A percentile compares a stretch with the other conserved stretches of the same genome.
phyloP scores from a whole-genome alignment of 257 asterid genomes.

The Salvia rosmarinus region DNA sequence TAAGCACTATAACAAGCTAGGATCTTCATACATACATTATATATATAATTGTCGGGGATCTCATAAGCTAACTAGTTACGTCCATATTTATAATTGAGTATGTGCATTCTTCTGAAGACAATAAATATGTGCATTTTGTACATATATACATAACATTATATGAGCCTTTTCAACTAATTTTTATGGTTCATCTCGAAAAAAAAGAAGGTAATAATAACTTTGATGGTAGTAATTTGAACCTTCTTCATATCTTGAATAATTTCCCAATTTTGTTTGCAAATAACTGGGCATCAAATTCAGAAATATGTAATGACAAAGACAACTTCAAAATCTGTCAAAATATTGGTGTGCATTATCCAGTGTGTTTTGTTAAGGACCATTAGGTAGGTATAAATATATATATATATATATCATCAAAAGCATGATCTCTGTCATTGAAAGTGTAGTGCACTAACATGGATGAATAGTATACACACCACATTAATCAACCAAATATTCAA shows the following conservation, averaged over 20 bases:
- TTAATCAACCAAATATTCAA: conserved; percentile 18
- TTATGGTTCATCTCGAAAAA: too few species aligned
- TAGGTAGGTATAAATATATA: conserved; percentile 26
- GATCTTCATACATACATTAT: too few species aligned
- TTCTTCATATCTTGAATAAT: conserved; percentile 21
- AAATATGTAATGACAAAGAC: conserved; percentile 28
- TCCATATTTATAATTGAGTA: too few species aligned
- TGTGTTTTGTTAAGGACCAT: conserved; percentile 23
- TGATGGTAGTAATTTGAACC: neutral
- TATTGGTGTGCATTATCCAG: conserved; percentile 6
- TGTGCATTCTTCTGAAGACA: too few species aligned
- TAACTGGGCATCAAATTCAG: conserved; percentile 26
- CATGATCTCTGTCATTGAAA: conserved; percentile 16
- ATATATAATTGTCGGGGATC: too few species aligned
- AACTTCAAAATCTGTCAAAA: conserved; percentile 24
- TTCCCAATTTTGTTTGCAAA: conserved; percentile 14
- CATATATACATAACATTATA: neutral
- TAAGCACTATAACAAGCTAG: too few species aligned
- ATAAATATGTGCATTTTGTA: neutral
- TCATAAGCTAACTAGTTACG: too few species aligned
- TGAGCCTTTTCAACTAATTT: conserved; percentile 18
- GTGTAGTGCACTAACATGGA: conserved; percentile 27
- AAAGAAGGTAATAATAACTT: too few species aligned
- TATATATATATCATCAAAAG: neutral
- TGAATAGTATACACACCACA: conserved; percentile 21